Percentiles rank a stretch among this genome's conserved stretches.
These are phyloP conservation scores for Cyanodermella asteris DNA, from an alignment of 2,329 filamentous ascomycete species.

Conservation along the genomic window DNA sequence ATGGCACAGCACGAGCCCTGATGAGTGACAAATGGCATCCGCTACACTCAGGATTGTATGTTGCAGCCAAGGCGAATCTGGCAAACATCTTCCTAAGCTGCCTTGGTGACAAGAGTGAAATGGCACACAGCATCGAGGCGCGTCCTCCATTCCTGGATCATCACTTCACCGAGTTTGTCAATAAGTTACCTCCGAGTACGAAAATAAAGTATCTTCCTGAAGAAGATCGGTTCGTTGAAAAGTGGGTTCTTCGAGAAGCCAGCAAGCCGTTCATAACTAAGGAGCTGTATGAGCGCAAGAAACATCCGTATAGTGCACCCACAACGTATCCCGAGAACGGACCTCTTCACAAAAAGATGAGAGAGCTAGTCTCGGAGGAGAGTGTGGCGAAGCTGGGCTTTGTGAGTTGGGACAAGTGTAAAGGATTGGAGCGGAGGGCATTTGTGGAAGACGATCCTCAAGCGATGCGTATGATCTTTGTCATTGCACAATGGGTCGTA, in stretches of 20 bases:
- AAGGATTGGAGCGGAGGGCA: constrained; percentile 16
- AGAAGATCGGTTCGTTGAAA: constrained; percentile 18
- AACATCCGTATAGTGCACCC: constrained; percentile 29
- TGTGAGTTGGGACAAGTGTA: constrained; percentile 16
- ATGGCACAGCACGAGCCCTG: constrained; percentile 11
- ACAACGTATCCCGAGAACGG: constrained; percentile 20
- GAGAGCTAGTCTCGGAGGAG: constrained; percentile 14
- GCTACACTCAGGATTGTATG: constrained; percentile 17
- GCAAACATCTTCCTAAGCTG: constrained; percentile 20
- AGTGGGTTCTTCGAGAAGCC: constrained; percentile 30
- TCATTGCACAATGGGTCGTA: constrained; percentile 23
- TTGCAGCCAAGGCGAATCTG: constrained; percentile 17
- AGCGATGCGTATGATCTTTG: constrained; percentile 18
- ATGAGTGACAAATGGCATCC: constrained; percentile 19
- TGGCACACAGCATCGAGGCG: constrained; percentile 21
- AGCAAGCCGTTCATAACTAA: constrained; percentile 27
- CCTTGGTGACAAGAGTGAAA: constrained; percentile 24
- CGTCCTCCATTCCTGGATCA: constrained; percentile 15
- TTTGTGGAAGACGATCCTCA: constrained; percentile 17
- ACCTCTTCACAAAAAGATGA: constrained; percentile 17
- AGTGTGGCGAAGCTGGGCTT: constrained; percentile 20
- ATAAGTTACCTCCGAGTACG: constrained; percentile 18
- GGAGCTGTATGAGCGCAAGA: constrained; percentile 28
- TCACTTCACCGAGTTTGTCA: constrained; percentile 13
- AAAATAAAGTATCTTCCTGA: constrained; percentile 14